A percentile compares a stretch with the other conserved stretches of the same genome.
Conservation (phyloP, 306 rosid genomes). For the Parietaria judaica region DNA sequence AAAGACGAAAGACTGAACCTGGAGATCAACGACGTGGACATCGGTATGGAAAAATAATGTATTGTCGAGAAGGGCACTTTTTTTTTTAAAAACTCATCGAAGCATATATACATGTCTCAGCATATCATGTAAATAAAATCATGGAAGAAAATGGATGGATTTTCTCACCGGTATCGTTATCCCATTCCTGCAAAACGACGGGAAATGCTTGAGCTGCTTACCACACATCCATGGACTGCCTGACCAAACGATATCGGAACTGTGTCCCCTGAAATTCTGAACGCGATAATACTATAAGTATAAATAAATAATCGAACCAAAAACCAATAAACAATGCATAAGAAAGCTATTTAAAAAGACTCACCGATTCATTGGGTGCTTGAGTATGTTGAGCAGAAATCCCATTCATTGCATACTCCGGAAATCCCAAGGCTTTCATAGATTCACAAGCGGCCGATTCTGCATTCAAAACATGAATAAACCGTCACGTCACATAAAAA, state of each 20-base stretch:
- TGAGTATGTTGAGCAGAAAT: constrained; percentile 28
- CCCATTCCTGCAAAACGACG: constrained; percentile 77
- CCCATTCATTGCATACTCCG: constrained; percentile 31
- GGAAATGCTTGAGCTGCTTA: constrained; percentile 90
- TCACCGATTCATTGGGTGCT: constrained; percentile 41
- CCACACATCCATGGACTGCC: constrained; percentile 91
- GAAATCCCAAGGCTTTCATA: constrained; percentile 31
- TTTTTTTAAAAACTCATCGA: too few species aligned
- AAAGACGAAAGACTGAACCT: constrained; percentile 87
- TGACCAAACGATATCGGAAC: constrained; percentile 85
- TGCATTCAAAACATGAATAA: constrained; percentile 23
- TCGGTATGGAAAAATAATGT: constrained; percentile 12
- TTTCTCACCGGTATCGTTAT: constrained; percentile 69
- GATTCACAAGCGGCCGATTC: constrained; percentile 39
- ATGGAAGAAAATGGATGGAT: constrained; percentile 3
- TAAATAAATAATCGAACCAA: background rate
- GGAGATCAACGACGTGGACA: constrained; percentile 27
- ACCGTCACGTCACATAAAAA: background rate
- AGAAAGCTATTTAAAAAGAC: background rate
- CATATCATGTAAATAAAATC: background rate
- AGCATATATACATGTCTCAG: too few species aligned
- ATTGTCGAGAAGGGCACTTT: background rate
- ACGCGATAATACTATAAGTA: constrained; percentile 39
- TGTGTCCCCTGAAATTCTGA: constrained; percentile 47
- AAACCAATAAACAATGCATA: background rate